Evolutionary conservation across 1,284 basidiomycete species (phyloP).

Genomic region (Xerocomus minutiporus): DNA sequence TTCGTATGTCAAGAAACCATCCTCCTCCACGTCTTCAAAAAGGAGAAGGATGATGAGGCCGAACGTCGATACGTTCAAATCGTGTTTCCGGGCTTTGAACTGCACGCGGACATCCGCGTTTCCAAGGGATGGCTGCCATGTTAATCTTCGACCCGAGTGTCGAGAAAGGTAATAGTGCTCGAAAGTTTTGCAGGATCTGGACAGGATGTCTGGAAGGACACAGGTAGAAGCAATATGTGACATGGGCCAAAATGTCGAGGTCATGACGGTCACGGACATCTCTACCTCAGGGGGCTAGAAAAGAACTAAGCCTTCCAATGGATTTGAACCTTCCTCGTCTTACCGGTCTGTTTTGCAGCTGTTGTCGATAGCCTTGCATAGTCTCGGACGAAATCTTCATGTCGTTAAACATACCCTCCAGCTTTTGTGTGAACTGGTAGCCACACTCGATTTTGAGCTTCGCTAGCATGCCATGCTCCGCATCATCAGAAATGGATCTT

Average conservation of each 20-base stretch:
- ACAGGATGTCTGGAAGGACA: conserved; percentile 62
- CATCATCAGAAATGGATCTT: conserved; percentile 93
- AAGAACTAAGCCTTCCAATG: background rate
- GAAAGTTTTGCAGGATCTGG: conserved; percentile 69
- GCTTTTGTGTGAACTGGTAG: conserved; percentile 94
- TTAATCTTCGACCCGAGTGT: conserved; percentile 87
- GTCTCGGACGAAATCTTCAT: conserved; percentile 89
- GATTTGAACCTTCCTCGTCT: conserved; percentile 14
- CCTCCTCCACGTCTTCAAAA: conserved; percentile 72
- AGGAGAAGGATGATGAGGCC: conserved; percentile 85
- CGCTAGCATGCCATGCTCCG: conserved; percentile 95
- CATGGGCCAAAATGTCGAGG: conserved; percentile 92
- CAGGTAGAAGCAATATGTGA: conserved; percentile 60
- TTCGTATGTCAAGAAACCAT: conserved; percentile 69
- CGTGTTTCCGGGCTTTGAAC: conserved; percentile 81
- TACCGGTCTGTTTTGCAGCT: conserved; percentile 55
- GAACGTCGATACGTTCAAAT: conserved; percentile 91
- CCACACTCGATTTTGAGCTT: conserved; percentile 98
- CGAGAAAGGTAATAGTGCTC: conserved; percentile 87
- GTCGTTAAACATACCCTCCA: conserved; percentile 99
- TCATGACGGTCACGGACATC: conserved; percentile 84
- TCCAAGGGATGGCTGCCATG: conserved; percentile 93
- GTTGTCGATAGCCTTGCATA: conserved; percentile 68
- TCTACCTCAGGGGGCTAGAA: conserved; percentile 68
- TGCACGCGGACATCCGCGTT: conserved; percentile 84